Evolutionary conservation across 768 basidiomycete species (phyloP).

Genomic region (Trametes sanguinea): DNA sequence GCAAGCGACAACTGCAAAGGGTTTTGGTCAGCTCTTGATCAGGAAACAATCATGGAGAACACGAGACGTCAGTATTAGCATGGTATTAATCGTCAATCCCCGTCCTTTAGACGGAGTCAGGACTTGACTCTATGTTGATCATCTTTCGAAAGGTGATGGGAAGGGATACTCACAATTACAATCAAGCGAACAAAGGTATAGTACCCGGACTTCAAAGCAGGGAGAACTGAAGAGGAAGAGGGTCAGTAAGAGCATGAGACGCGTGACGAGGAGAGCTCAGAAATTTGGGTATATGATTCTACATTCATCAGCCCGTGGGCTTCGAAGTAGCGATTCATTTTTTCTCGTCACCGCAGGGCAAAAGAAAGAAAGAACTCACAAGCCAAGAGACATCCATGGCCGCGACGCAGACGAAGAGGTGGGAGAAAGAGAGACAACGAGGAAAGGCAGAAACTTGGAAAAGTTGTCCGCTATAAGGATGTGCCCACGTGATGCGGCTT

Average conservation of each 20-base stretch:
- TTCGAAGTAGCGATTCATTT: conserved; percentile 89
- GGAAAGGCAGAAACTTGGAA: conserved; percentile 25
- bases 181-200: not conserved
- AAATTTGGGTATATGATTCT: conserved; percentile 89
- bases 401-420: not conserved
- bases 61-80: conserved; percentile 78
- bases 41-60: conserved; percentile 26
- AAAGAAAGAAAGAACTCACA: conserved; percentile 32
- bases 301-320: conserved; percentile 65
- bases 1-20: too few species aligned
- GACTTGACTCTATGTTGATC: conserved; percentile 88
- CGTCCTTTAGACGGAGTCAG: conserved; percentile 77
- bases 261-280: conserved; percentile 50
- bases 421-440: not conserved
- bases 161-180: conserved; percentile 38
- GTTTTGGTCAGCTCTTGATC: conserved; percentile 1
- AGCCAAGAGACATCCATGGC: conserved; percentile 28
- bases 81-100: conserved; percentile 73
- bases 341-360: conserved; percentile 57
- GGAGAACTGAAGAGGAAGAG: not conserved
- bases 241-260: conserved; percentile 21
- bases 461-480: conserved; percentile 25
- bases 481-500: conserved; percentile 36
- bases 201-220: not conserved
- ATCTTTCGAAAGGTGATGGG: conserved; percentile 46